Evolutionary conservation across 371 early-diverging fungal species (phyloP).

Genomic region (Syncephalastrum sp.): DNA sequence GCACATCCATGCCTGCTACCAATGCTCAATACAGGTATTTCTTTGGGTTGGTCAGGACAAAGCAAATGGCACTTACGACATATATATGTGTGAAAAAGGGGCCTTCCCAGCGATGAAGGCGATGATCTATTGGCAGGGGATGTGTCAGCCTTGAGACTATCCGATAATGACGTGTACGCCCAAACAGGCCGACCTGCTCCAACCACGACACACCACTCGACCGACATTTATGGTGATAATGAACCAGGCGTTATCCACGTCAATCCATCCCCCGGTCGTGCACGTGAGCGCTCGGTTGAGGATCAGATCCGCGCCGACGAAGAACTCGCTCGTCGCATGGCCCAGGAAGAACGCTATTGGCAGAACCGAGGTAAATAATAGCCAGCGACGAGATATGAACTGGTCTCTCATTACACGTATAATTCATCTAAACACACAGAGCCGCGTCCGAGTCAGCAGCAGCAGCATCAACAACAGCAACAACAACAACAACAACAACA

Average conservation of each 20-base stretch:
- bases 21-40: slow-evolving; percentile 45
- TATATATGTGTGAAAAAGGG: slow-evolving; percentile 17
- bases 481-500: background rate
- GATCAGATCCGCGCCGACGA: slow-evolving; percentile 46
- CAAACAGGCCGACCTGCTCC: slow-evolving; percentile 20
- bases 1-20: slow-evolving; percentile 38
- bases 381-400: slow-evolving; percentile 1
- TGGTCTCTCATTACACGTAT: background rate
- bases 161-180: slow-evolving; percentile 50
- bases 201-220: background rate
- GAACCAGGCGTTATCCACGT: slow-evolving; percentile 24
- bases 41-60: background rate
- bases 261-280: slow-evolving; percentile 17
- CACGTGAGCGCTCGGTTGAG: slow-evolving; percentile 16
- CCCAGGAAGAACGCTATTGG: slow-evolving; percentile 28
- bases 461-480: background rate
- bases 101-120: slow-evolving; percentile 42
- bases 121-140: slow-evolving; percentile 49
- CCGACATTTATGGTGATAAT: slow-evolving; percentile 1
- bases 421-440: background rate
- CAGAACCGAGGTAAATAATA: slow-evolving; percentile 2
- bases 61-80: background rate
- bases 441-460: background rate
- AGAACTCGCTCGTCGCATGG: slow-evolving; percentile 42
- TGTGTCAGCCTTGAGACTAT: slow-evolving; percentile 47